Evolutionary conservation across 1,284 basidiomycete species (phyloP), one percentile per base, ranked within the genome.

Genomic region (Anthracocystis walkeri): DNA sequence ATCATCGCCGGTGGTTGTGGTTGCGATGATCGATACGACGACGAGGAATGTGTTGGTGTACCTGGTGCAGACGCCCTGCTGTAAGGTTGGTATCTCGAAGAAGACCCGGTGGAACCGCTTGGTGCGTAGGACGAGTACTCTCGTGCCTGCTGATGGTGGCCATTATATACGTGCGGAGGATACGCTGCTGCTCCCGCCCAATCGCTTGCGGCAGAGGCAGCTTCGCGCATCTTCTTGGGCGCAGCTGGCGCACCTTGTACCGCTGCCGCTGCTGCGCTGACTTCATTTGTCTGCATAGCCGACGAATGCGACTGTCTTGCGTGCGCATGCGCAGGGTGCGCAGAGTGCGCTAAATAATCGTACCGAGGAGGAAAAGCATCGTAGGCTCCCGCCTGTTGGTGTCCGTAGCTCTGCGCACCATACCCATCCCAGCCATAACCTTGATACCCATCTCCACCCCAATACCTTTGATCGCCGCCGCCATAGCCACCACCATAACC

Each of bases 141-240:
- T 29, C 57, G 52, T 7, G 25, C 16, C 35, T 59, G 63, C 16
- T 42, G 42, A 10, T 45, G 53, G 20, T 35, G 29, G 2, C 31
- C 29, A 35, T 35, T 62, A 49, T 60, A 58, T 49, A 10, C 29
- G 21, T 44, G 56, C 18, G 50, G 25, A 10, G n/a, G 48, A 31
- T 49, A 33, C 23, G 59, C 23, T 18, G 10, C 21, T 12, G 59
- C 23, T 21, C 16, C 21, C 12, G 38, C 3, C 21, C 21, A 21
- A 4, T 25, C 38, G 16, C 21, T 16, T 25, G 11, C 23, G 7
- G 50, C 58, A 25, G 42, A 42, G 31, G 52, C 46, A 45, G 57
- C 53, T 18, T 66, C 38, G 52, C 55, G 65, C 65, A 68, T 68
- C 35, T 51, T 55, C 11, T 58, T 68, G 10, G 65, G 65, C 10